Conservation (phyloP, 805 yeast species). For the Metschnikowia amazonensis region DNA sequence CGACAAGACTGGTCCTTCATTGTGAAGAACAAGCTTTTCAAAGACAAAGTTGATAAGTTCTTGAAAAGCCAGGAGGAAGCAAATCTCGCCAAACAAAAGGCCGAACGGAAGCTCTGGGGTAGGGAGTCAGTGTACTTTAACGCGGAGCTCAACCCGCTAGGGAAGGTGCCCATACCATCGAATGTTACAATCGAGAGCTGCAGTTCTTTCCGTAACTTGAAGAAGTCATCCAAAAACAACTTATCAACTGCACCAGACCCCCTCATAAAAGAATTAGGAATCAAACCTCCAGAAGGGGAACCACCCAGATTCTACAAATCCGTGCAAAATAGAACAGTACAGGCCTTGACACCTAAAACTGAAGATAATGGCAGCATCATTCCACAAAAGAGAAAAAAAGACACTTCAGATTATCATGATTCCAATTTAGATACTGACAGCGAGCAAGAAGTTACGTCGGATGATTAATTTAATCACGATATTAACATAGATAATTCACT, state of each 20-base stretch:
- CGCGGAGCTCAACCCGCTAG: constrained; percentile 62
- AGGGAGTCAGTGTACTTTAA: constrained; percentile 55
- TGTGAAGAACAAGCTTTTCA: constrained; percentile 31
- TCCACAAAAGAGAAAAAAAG: background rate
- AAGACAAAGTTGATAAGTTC: constrained; percentile 25
- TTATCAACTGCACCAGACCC: constrained; percentile 28
- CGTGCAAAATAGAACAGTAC: constrained; percentile 25
- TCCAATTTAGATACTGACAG: constrained; percentile 12
- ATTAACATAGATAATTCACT: no score
- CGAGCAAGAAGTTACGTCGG: constrained; percentile 10
- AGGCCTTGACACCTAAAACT: background rate
- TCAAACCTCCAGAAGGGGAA: constrained; percentile 37
- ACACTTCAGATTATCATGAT: background rate
- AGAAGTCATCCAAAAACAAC: constrained; percentile 27
- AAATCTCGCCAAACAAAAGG: constrained; percentile 16
- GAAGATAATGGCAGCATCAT: background rate
- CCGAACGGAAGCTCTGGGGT: constrained; percentile 37
- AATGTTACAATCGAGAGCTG: constrained; percentile 10
- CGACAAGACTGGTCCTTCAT: constrained; percentile 41
- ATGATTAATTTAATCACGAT: no score
- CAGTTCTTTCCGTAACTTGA: constrained; percentile 24
- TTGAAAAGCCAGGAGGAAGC: constrained; percentile 20
- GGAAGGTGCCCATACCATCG: constrained; percentile 43
- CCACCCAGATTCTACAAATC: constrained; percentile 47
- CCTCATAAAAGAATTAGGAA: constrained; percentile 22